These are phyloP conservation scores for Allantophomopsis lycopodina DNA, from an alignment of 2,329 filamentous ascomycete genomes.

Conservation along the genomic window DNA sequence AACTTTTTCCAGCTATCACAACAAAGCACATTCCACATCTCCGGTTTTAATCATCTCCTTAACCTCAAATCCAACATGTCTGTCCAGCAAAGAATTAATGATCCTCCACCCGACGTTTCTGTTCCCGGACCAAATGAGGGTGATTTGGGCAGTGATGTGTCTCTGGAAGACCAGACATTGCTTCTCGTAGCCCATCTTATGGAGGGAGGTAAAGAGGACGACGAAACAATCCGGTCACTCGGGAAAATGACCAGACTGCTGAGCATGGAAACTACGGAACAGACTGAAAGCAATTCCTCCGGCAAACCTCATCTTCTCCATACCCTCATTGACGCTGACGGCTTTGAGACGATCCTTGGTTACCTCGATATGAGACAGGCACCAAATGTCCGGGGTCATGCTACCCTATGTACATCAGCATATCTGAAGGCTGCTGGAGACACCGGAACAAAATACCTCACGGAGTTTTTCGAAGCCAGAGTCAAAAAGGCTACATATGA, in stretches of 20 bases:
- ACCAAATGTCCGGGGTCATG: conserved; percentile 62
- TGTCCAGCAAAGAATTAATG: too few species aligned
- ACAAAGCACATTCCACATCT: too few species aligned
- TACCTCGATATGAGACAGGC: conserved; percentile 77
- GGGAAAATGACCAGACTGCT: conserved; percentile 45
- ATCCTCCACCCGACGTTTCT: too few species aligned
- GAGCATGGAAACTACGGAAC: conserved; percentile 26
- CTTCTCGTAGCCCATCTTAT: conserved; percentile 71
- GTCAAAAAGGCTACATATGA: conserved; percentile 68
- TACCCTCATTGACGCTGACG: conserved; percentile 55
- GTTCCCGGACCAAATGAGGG: too few species aligned
- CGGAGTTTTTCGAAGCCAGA: conserved; percentile 59
- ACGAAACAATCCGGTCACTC: conserved; percentile 48
- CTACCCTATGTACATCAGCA: conserved; percentile 68
- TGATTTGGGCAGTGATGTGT: conserved; percentile 6
- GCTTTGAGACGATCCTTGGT: conserved; percentile 72
- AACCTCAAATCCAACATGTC: too few species aligned
- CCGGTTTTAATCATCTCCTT: too few species aligned
- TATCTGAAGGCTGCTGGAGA: conserved; percentile 68
- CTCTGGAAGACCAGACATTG: conserved; percentile 15
- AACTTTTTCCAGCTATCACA: too few species aligned
- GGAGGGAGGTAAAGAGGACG: conserved; percentile 77
- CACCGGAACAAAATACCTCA: conserved; percentile 54
- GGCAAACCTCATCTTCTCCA: conserved; percentile 26
- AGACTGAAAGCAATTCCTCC: conserved; percentile 8